Conservation (phyloP, 495 filamentous ascomycete genomes). For the Echria macrotheca region DNA sequence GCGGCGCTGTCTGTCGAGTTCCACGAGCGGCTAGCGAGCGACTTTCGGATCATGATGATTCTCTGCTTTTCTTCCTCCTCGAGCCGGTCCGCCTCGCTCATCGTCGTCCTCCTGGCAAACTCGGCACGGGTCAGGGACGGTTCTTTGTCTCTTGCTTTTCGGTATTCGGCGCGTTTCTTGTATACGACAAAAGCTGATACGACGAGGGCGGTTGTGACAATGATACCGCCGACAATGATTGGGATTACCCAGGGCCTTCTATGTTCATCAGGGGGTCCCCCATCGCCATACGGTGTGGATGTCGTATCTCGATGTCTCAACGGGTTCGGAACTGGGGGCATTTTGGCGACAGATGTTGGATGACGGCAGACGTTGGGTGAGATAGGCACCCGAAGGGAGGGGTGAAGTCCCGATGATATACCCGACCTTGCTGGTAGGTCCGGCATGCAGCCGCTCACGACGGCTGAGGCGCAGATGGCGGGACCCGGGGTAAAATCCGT, state of each 20-base stretch:
- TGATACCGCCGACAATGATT: constrained; percentile 22
- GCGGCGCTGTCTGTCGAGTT: constrained; percentile 9
- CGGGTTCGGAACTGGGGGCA: not conserved
- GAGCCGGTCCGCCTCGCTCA: constrained; percentile 21
- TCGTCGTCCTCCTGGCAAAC: constrained; percentile 19
- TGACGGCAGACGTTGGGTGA: no score
- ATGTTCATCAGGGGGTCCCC: not conserved
- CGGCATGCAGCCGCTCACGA: no score
- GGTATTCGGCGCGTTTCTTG: constrained; percentile 20
- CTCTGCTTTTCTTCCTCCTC: constrained; percentile 36
- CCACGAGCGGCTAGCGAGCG: constrained; percentile 35
- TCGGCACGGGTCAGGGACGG: constrained; percentile 17
- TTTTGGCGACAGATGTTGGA: not conserved
- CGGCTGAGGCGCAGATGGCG: no score
- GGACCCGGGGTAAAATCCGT: no score
- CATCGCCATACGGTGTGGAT: not conserved
- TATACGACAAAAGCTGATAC: constrained; percentile 18
- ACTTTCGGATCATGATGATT: constrained; percentile 43
- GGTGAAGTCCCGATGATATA: no score
- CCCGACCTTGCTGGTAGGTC: no score
- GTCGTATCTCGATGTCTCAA: not conserved
- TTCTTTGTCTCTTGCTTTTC: constrained; percentile 12
- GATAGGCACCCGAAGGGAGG: no score
- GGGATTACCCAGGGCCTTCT: constrained; percentile 27
- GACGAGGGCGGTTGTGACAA: constrained; percentile 23